Percentiles rank a stretch among this genome's conserved stretches.
Conservation (phyloP, 345 rosid species). For the Populus davidiana region DNA sequence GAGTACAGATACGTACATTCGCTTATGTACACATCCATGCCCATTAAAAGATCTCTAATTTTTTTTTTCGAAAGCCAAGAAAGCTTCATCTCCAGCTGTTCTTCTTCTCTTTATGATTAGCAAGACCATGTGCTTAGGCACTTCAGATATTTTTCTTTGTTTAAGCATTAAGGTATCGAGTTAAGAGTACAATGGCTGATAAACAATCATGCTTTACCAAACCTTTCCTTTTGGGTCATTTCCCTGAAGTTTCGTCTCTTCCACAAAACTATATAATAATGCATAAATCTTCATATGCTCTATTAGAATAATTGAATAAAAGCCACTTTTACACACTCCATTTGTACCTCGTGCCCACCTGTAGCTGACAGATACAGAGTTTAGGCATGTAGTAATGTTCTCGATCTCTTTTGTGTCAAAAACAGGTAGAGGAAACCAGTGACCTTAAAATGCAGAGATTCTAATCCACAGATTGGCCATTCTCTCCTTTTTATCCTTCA, state of each 20-base stretch:
- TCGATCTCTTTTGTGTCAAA: neutral
- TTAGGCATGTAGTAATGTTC: neutral
- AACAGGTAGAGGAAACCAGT: neutral
- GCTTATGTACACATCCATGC: neutral
- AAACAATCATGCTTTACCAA: neutral
- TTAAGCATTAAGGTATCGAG: neutral
- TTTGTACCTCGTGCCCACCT: neutral
- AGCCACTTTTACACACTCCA: neutral
- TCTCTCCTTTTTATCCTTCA: neutral
- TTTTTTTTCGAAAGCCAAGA: neutral
- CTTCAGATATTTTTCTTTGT: neutral
- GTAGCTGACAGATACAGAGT: neutral
- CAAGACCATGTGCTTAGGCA: slow-evolving; percentile 1
- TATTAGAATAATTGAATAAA: neutral
- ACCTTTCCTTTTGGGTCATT: slow-evolving; percentile 8
- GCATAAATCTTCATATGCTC: neutral
- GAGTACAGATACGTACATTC: neutral
- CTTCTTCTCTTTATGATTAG: neutral
- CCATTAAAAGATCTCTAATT: neutral
- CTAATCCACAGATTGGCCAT: neutral
- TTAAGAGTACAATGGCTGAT: neutral
- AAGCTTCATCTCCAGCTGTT: slow-evolving; percentile 6
- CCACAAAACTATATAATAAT: neutral
- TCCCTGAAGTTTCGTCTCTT: slow-evolving; percentile 14
- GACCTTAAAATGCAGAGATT: neutral